Conservation (phyloP, 345 rosid species). For the Microthlaspi erraticum region DNA sequence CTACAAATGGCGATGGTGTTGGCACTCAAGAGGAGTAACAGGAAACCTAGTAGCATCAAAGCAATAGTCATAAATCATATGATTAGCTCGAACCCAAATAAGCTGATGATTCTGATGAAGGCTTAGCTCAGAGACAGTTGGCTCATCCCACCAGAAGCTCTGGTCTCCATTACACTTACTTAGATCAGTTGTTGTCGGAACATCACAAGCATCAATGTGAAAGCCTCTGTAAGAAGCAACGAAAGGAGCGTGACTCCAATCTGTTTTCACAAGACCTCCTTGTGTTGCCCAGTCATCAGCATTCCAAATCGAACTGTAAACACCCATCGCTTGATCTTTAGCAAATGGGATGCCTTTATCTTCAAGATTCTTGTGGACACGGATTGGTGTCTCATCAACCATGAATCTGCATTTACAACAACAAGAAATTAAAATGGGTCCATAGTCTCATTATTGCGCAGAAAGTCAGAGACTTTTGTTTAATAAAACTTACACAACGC, state of each 20-base stretch:
- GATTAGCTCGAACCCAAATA: constrained; percentile 88
- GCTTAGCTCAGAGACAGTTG: constrained; percentile 68
- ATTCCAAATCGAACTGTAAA: constrained; percentile 98
- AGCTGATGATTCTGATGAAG: constrained; percentile 96
- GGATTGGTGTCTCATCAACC: constrained; percentile 81
- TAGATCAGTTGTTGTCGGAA: constrained; percentile 55
- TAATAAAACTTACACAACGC: constrained; percentile 73
- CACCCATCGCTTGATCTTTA: constrained; percentile 95
- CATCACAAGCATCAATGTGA: constrained; percentile 81
- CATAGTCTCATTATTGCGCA: background rate
- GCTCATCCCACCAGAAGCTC: constrained; percentile 95
- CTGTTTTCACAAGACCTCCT: constrained; percentile 93
- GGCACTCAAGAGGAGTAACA: constrained; percentile 79
- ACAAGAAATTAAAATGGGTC: background rate
- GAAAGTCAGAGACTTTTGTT: background rate
- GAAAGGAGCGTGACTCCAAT: constrained; percentile 97
- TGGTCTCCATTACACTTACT: constrained; percentile 59
- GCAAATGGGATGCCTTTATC: constrained; percentile 87
- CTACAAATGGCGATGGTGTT: constrained; percentile 84
- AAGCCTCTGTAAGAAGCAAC: constrained; percentile 82
- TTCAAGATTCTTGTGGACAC: constrained; percentile 88
- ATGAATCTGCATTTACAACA: constrained; percentile 58
- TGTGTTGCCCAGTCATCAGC: constrained; percentile 99
- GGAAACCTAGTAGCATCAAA: constrained; percentile 77
- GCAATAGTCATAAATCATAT: constrained; percentile 93